phyloP scores from a whole-genome alignment of 495 filamentous ascomycete genomes.

The Polyplosphaeria fusca region DNA sequence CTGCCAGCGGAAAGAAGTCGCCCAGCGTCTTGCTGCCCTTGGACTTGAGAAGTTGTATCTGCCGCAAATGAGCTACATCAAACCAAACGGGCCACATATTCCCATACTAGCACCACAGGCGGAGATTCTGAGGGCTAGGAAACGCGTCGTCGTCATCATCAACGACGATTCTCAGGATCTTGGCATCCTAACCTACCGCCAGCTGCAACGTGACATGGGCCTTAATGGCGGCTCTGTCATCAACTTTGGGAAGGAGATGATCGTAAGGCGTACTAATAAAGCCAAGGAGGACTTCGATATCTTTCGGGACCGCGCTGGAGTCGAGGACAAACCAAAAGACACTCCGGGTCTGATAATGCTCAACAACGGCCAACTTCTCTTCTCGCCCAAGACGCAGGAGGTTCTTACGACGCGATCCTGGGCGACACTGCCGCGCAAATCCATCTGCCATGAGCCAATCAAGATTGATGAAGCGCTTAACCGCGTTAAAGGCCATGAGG shows the following conservation, averaged over 20 bases:
- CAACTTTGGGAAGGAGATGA: slow-evolving; percentile 52
- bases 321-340: slow-evolving; percentile 16
- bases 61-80: slow-evolving; percentile 48
- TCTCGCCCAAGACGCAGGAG: slow-evolving; percentile 32
- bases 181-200: slow-evolving; percentile 69
- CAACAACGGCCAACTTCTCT: slow-evolving; percentile 41
- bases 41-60: slow-evolving; percentile 58
- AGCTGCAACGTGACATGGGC: slow-evolving; percentile 54
- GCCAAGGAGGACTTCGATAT: slow-evolving; percentile 1
- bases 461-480: slow-evolving; percentile 33
- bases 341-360: slow-evolving; percentile 40
- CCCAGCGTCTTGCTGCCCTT: slow-evolving; percentile 55
- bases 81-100: slow-evolving; percentile 39
- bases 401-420: slow-evolving; percentile 34
- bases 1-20: slow-evolving; percentile 59
- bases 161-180: slow-evolving; percentile 69
- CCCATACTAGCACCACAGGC: slow-evolving; percentile 60
- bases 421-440: slow-evolving; percentile 31
- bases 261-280: slow-evolving; percentile 5
- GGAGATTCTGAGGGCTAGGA: slow-evolving; percentile 53
- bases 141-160: slow-evolving; percentile 70
- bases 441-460: slow-evolving; percentile 23
- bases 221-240: slow-evolving; percentile 66
- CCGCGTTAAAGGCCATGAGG: slow-evolving; percentile 33
- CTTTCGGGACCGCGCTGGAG: neutral